phyloP scores from a whole-genome alignment of 257 asterid genomes.

The Nicotiana attenuata region DNA sequence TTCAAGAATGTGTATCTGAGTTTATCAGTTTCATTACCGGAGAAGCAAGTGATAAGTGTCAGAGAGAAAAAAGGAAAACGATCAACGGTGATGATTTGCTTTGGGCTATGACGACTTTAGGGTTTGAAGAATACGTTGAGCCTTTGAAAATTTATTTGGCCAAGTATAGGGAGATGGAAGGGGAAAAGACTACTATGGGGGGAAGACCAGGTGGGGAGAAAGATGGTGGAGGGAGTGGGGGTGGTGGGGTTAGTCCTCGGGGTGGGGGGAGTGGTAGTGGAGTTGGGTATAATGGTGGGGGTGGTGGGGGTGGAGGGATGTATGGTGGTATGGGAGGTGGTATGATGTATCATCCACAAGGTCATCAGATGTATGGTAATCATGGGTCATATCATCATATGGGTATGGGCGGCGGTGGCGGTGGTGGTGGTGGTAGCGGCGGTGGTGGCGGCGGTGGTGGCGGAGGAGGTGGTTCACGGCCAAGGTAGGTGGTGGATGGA shows the following conservation, averaged over 20 bases:
- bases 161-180: conserved; percentile 6
- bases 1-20: conserved; percentile 3
- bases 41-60: conserved; percentile 1
- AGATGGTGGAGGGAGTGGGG: background rate
- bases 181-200: conserved; percentile 7
- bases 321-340: background rate
- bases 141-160: conserved; percentile 1
- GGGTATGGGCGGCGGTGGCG: background rate
- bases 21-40: conserved; percentile 8
- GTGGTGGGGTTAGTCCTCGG: background rate
- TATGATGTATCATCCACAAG: conserved; percentile 4
- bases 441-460: background rate
- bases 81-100: conserved; percentile 9
- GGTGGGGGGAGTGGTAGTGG: background rate
- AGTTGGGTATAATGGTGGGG: background rate
- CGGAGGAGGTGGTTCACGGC: background rate
- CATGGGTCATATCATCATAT: conserved; percentile 6
- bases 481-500: background rate
- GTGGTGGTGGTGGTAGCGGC: background rate
- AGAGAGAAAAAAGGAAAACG: conserved; percentile 5
- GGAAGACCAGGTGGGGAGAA: background rate
- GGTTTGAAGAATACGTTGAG: conserved; percentile 3
- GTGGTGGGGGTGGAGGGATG: background rate
- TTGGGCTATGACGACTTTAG: conserved; percentile 10
- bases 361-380: conserved; percentile 9